Conservation (phyloP, 108 stramenopile genomes). For the Skeletonema tropicum region DNA sequence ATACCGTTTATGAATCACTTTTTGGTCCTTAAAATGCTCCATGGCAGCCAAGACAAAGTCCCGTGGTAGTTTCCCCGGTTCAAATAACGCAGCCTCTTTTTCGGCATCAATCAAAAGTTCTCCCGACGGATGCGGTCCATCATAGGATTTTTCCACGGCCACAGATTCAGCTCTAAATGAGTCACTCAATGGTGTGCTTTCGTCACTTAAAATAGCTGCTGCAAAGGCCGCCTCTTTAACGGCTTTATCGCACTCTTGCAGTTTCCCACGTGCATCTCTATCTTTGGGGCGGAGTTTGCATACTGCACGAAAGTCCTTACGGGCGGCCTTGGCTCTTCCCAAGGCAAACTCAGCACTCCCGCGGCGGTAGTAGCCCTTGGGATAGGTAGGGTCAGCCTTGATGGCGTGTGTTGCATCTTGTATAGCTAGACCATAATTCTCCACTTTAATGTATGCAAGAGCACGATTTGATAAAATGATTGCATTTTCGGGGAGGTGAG, state of each 20-base stretch:
- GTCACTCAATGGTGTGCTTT: constrained; percentile 73
- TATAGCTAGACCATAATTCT: constrained; percentile 96
- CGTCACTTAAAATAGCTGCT: constrained; percentile 89
- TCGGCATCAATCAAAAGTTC: constrained; percentile 62
- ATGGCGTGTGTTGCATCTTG: constrained; percentile 91
- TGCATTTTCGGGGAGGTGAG: constrained; percentile 74
- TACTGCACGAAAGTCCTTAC: constrained; percentile 89
- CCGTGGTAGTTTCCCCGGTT: constrained; percentile 77
- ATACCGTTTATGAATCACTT: constrained; percentile 93
- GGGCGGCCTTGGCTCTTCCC: constrained; percentile 91
- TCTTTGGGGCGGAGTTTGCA: constrained; percentile 87
- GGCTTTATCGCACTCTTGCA: constrained; percentile 91
- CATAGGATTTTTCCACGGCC: constrained; percentile 71
- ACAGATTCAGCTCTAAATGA: constrained; percentile 72
- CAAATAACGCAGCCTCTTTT: constrained; percentile 56
- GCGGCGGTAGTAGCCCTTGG: constrained; percentile 98
- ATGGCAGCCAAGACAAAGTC: constrained; percentile 93
- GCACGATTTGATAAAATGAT: constrained; percentile 94
- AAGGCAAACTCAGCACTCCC: constrained; percentile 96
- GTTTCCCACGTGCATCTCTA: constrained; percentile 83
- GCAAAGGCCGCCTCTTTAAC: constrained; percentile 90
- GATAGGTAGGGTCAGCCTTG: constrained; percentile 85
- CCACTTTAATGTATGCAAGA: constrained; percentile 93
- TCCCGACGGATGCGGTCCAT: constrained; percentile 89
- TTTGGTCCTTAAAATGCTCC: constrained; percentile 88